Percentiles rank a stretch among this genome's conserved stretches.
These are phyloP conservation scores for Lodderomyces margitis DNA, from an alignment of 1,139 yeast species.

Conservation along the genomic window DNA sequence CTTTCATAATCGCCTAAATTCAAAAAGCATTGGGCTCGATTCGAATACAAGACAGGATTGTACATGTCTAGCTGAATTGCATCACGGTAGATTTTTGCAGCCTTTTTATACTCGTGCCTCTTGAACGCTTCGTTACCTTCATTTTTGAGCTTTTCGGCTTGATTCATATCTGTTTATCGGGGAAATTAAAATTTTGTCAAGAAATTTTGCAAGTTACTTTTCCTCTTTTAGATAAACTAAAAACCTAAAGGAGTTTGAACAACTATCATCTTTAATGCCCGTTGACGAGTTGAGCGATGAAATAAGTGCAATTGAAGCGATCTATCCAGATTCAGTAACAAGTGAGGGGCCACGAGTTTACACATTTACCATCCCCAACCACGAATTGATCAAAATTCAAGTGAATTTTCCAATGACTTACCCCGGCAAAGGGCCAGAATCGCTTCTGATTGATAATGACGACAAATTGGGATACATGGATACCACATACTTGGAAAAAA, in stretches of 20 bases:
- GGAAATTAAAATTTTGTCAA: not conserved
- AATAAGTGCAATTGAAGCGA: constrained; percentile 79
- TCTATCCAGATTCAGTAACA: constrained; percentile 63
- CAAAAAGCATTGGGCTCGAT: constrained; percentile 72
- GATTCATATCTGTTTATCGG: constrained; percentile 14
- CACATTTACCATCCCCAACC: constrained; percentile 61
- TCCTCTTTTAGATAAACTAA: not conserved
- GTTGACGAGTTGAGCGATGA: constrained; percentile 71
- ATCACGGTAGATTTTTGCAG: constrained; percentile 61
- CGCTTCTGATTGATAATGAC: constrained; percentile 47
- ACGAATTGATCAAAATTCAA: constrained; percentile 55
- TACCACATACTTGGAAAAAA: constrained; percentile 39
- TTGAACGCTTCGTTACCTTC: constrained; percentile 72
- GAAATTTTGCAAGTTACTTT: not conserved
- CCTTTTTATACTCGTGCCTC: constrained; percentile 49
- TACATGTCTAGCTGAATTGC: constrained; percentile 58
- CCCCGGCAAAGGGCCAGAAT: constrained; percentile 63
- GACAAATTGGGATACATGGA: constrained; percentile 35
- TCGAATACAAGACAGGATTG: constrained; percentile 70
- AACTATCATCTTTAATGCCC: constrained; percentile 24
- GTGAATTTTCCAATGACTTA: constrained; percentile 68
- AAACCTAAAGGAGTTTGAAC: too few relatives aligned
- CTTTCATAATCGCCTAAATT: constrained; percentile 53
- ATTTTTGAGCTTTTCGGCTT: constrained; percentile 34
- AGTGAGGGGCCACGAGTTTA: constrained; percentile 39